Evolutionary conservation across 495 filamentous ascomycete species (phyloP).

Genomic region (Neurospora pannonica): DNA sequence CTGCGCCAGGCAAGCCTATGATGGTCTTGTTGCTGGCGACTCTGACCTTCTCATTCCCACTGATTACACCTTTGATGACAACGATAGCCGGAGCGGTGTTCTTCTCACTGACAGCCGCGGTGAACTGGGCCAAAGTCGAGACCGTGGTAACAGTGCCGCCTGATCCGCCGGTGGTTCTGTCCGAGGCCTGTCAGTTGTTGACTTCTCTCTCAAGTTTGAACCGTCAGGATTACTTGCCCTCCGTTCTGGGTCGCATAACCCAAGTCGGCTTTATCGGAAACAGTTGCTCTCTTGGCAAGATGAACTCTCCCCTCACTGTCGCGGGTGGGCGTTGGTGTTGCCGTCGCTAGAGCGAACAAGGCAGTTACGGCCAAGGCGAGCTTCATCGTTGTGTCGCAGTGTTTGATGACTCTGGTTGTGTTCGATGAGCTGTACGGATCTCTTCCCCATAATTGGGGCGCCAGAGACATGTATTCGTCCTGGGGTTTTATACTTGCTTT

Average conservation of each 20-base stretch:
- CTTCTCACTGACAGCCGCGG: conserved; percentile 35
- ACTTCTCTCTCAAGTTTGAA: not conserved
- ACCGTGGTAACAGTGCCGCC: conserved; percentile 52
- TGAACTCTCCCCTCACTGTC: not conserved
- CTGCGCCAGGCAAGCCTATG: conserved; percentile 36
- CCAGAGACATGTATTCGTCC: not conserved
- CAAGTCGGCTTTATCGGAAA: conserved; percentile 1
- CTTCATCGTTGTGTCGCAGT: not conserved
- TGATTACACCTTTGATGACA: conserved; percentile 38
- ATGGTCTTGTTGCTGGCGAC: conserved; percentile 49
- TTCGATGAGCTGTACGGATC: not conserved
- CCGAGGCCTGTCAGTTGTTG: not conserved
- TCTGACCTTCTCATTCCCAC: conserved; percentile 29
- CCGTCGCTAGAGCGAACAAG: not conserved
- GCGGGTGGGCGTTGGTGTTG: not conserved
- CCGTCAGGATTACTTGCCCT: not conserved
- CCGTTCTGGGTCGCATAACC: conserved; percentile 8
- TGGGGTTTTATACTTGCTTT: not conserved
- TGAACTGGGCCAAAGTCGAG: conserved; percentile 45
- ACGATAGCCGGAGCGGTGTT: conserved; percentile 37
- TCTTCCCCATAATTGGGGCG: not conserved
- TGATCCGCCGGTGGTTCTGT: conserved; percentile 47
- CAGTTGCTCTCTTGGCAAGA: not conserved
- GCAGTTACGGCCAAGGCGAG: not conserved
- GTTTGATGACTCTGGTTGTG: not conserved